Base-by-base conservation (phyloP, 2,329 filamentous ascomycete species). In the Botrytis galanthina region DNA sequence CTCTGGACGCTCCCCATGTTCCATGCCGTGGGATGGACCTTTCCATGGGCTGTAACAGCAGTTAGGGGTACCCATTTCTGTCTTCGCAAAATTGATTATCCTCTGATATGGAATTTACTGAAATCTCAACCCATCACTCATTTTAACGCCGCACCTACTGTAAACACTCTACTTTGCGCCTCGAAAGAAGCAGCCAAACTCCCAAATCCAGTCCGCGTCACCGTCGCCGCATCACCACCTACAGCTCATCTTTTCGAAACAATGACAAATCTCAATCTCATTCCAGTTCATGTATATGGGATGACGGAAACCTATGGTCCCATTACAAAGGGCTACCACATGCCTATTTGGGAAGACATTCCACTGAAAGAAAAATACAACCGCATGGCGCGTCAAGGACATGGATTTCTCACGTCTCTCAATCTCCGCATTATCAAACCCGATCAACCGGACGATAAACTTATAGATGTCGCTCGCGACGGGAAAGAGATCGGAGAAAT, bases 61-160 rank as follows among this genome's bases (percentile, higher is more conserved):
- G 94, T 96, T 7, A 87, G 96, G 75, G 96, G 95, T n/a, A 97
- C 95, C 4, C 94, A 98, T 82, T 94, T 97, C 81, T 98, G 95
- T 79, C 86, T 99, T 29, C 89, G 96, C 75, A 98, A 97, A 85
- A 93, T 99, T 76, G 94, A 98, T 83, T 99, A 99, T 81, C 90
- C 93, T 0, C 86, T 95, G 74, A 97, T 99, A 74, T 99, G 96
- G 96, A 88, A 88, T 67, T 84, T 99, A 6, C 84, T 99, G 48
- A 97, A 94, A 80, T 88, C 94, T 70, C 93, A 98, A 82, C 86
- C 89, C 10, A 92, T 99, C 76, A 98, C 94, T 0, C 96, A 99
- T 82, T 98, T 97, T 84, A 97, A 95, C 80, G 95, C 95, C 0
- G 96, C 95, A 0, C 96, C 96, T 0, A 99, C 96, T 0, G 96